Base-by-base conservation (phyloP, 2,329 filamentous ascomycete genomes). In the Dothideomycetes sp. region DNA sequence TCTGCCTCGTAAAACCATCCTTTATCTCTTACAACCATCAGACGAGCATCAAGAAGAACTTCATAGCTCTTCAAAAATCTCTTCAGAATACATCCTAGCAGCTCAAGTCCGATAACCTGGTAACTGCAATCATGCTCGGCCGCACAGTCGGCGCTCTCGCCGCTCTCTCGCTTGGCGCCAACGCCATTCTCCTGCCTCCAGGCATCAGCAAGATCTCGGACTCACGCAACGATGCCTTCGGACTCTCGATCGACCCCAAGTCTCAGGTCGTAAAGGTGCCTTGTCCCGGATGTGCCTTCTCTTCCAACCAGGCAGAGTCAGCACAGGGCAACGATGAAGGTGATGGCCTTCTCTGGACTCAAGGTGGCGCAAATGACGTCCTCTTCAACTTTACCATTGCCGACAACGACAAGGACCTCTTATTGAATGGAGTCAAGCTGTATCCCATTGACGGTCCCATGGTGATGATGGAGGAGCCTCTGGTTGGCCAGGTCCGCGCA, bases 341-440 rank as follows among this genome's bases (percentile, higher is more conserved):
- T 15, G 33, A 43, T 18, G 35, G 38, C 33, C 45, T 48, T 15
- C 44, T 53, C 25, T 58, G 51, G 41, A 51, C 58, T 20, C 49
- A 55, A 28, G 48, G 58, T 19, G 49, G 55, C 16, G 45, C 53
- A 5, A 55, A 61, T 53, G 51, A 51, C 47, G 42, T 62, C 10
- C 9, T 58, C 12, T 62, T 82, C 27, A 65, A 71, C 50, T 73
- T 82, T 51, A 61, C 56, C 43, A 56, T 82, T 46, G 51, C 55
- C 17, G 65, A 73, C 12, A 61, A 68, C 45, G 59, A 61, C 20
- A 48, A 57, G 28, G 62, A 62, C 33, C 62, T 83, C 18, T 53
- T 74, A 25, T 51, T 82, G 43, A 81, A 82, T 57, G 74, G 70
- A 43, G 70, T 72, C 45, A 70, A 76, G 51, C 63, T 82, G 13